These are phyloP conservation scores for Gyromitra esculenta DNA, from an alignment of 2,329 filamentous ascomycete genomes.

Conservation along the genomic window DNA sequence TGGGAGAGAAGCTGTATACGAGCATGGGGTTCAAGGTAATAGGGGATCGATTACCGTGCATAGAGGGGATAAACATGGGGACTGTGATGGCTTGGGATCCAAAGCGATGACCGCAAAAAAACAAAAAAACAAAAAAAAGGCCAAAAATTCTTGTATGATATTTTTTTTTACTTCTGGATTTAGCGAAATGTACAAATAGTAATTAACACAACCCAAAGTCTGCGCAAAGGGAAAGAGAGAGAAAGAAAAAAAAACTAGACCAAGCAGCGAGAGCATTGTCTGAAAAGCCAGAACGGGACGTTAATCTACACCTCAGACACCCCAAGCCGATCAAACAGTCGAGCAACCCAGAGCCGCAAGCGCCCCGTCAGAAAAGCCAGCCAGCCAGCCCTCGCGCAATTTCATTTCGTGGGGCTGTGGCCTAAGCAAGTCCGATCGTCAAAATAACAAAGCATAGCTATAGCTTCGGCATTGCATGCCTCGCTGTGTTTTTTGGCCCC, in stretches of 20 bases:
- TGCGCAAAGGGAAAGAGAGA: slow-evolving; percentile 15
- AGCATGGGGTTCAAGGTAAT: slow-evolving; percentile 51
- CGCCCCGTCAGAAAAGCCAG: too few species aligned
- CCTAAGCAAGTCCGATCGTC: too few species aligned
- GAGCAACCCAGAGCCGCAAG: too few species aligned
- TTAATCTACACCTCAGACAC: too few species aligned
- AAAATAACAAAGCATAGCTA: too few species aligned
- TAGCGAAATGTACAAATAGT: slow-evolving; percentile 49
- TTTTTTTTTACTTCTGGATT: slow-evolving; percentile 41
- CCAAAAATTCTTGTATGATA: slow-evolving; percentile 41
- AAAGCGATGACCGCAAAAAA: slow-evolving; percentile 20
- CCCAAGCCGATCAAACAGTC: too few species aligned
- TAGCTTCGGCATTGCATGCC: background rate
- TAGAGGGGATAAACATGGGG: slow-evolving; percentile 48
- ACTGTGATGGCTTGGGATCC: slow-evolving; percentile 49
- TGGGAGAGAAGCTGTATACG: slow-evolving; percentile 44
- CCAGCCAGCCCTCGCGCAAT: too few species aligned
- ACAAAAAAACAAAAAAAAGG: too few species aligned
- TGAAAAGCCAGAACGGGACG: too few species aligned
- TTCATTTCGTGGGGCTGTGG: too few species aligned
- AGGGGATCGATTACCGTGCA: slow-evolving; percentile 46
- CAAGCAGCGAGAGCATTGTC: background rate
- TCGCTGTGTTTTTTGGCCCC: background rate
- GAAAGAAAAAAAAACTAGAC: background rate
- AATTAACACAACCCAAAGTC: slow-evolving; percentile 38